Evolutionary conservation across 73 alveolate species (phyloP), one percentile per base, ranked within the genome.

Genomic region (Halteria grandinella): DNA sequence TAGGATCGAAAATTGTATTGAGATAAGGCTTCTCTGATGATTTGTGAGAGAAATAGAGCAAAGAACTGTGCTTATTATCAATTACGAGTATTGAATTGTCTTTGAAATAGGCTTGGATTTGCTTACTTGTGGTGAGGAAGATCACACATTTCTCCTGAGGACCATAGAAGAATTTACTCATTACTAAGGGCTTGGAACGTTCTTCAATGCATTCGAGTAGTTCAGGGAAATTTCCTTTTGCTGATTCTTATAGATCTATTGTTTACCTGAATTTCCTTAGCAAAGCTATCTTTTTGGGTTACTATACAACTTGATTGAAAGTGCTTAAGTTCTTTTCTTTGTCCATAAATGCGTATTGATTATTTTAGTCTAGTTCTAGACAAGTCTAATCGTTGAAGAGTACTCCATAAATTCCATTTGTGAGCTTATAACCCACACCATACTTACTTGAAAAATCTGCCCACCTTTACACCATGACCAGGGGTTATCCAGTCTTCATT

Each of bases 391-490:
- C 89, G 49, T 84, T 84, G 36, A 77, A 84, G 36, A 64, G 54
- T 8, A 59, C 83, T 0, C 89, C 89, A 31, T 52, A 45, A 25
- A 50, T 82, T 17, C 57, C 70, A 51, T 77, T 78, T 17, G 90
- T 32, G 39, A 84, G 89, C 40, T 64, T 60, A 62, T 84, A 84
- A 15, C 93, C 93, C 5, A 84, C 47, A n/a, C 93, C 93, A 52
- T 59, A 59, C 50, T 78, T 84, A 3, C 28, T 17, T 1, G 91
- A 47, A 5, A 55, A 55, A 52, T 81, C 81, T 29, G 76, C 64
- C 75, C 76, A 81, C 18, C 76, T 70, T 29, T 60, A 60, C 15
- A 60, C 77, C 58, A 60, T 6, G 7, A 39, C 44, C 43, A 75
- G 47, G 5, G 77, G 80, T 34, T 69, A 71, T 18, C 64, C 40